Base-by-base conservation (phyloP, 2,329 filamentous ascomycete genomes). In the Acrocalymma vagum region DNA sequence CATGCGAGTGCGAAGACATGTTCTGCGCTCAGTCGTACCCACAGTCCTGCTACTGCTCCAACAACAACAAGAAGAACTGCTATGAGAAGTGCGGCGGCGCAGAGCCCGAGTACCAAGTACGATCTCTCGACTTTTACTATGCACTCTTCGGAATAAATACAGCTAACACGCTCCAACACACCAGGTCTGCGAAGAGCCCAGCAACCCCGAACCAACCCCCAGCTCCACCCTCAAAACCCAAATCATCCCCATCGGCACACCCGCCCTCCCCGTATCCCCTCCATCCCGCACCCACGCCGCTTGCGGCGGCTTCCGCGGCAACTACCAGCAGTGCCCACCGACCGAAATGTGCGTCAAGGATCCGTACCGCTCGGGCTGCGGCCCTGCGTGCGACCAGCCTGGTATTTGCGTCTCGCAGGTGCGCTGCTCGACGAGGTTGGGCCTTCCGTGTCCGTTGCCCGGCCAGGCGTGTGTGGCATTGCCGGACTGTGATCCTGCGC, bases 391-490 rank as follows among this genome's bases (percentile, higher is more conserved):
- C 40, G 68, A 69, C 37, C 51, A 44, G 2, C 28, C 45, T 1
- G 68, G 68, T 16, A 65, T 71, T 8, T 72, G 69, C 26, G 66
- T 69, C 10, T n/a, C n/a, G n/a, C n/a, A n/a, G n/a, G n/a, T n/a
- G n/a, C n/a, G n/a, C n/a, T n/a, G n/a, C n/a, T n/a, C n/a, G n/a
- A n/a, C n/a, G n/a, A n/a, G n/a, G n/a, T n/a, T n/a, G n/a, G n/a
- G n/a, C n/a, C n/a, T n/a, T n/a, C n/a, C n/a, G n/a, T n/a, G n/a
- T n/a, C n/a, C n/a, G n/a, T n/a, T n/a, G n/a, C n/a, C n/a, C n/a
- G n/a, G n/a, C n/a, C n/a, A n/a, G n/a, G n/a, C n/a, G n/a, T n/a
- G n/a, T n/a, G n/a, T n/a, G n/a, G n/a, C n/a, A n/a, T n/a, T n/a
- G n/a, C n/a, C n/a, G n/a, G n/a, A n/a, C n/a, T n/a, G n/a, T n/a